Evolutionary conservation across 2,329 filamentous ascomycete species (phyloP), one percentile per base, ranked within the genome.

Genomic region (Aureobasidium mangrovei): DNA sequence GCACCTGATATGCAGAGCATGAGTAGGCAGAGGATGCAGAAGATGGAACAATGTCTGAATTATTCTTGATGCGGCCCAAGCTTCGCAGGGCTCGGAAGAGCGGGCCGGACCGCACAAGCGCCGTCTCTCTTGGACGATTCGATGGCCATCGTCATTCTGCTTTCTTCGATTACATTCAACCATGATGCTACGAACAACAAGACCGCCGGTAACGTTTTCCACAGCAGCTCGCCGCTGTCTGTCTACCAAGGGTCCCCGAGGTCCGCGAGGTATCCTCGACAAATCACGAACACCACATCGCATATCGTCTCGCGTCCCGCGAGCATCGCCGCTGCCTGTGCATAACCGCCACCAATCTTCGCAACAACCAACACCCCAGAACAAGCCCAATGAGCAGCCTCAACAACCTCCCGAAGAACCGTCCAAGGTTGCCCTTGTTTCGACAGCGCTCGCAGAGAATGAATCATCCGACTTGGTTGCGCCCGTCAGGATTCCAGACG

Each of bases 401-500:
- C 53, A 56, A 31, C 54, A 52, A 36, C 26, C 57, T 38, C 26
- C 60, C 60, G 58, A 55, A 54, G 58, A 64, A 44, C 57, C 62
- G 7, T 66, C 68, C n/a, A 67, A 64, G 57, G 63, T 69, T 9
- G 68, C 75, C 56, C 69, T 72, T 44, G 69, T 75, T 26, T 70
- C 74, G 31, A 65, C 69, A 35, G 69, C 72, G 5, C 70, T 80
- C 46, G 69, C 73, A 42, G 65, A 74, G 46, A 67, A 72, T 40
- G 67, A 77, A 7, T 72, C 75, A 41, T 64, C 64, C 54, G 69
- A 72, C 33, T 75, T 85, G 27, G 68, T 83, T 38, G 72, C 81
- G 6, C 79, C 81, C 7, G 80, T 85, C 2, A 70, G 81, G 59
- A 78, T 84, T 28, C 79, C 81, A 10, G 75, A 82, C 66, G 80